Conservation (phyloP, 2,329 filamentous ascomycete genomes). For the Ceratocystis cacaofunesta region DNA sequence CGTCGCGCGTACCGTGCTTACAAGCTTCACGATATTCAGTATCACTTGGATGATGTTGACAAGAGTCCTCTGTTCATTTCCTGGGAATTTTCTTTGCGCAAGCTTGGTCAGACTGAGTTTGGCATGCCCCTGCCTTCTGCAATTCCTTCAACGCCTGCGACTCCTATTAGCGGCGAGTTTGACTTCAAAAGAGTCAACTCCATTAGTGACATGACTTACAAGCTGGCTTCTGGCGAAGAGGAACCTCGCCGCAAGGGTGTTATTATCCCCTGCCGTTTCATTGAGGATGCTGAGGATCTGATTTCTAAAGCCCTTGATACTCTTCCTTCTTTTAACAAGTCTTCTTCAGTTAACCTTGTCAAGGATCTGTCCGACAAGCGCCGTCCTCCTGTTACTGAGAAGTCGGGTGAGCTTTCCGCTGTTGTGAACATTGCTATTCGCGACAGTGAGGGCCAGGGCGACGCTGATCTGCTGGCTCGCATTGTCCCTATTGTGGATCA, state of each 20-base stretch:
- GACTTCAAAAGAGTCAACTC: slow-evolving; percentile 75
- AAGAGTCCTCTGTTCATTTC: slow-evolving; percentile 59
- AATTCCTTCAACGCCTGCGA: slow-evolving; percentile 71
- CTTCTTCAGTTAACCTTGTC: slow-evolving; percentile 40
- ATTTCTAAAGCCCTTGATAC: slow-evolving; percentile 71
- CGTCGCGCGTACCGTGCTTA: slow-evolving; percentile 96
- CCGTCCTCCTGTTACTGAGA: slow-evolving; percentile 37
- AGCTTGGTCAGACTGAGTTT: slow-evolving; percentile 83
- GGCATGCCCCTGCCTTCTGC: slow-evolving; percentile 66
- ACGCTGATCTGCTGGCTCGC: slow-evolving; percentile 63
- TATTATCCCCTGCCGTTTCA: slow-evolving; percentile 80
- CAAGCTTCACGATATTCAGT: slow-evolving; percentile 75
- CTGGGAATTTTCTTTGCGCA: slow-evolving; percentile 92
- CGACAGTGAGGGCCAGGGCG: slow-evolving; percentile 70
- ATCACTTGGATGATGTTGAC: slow-evolving; percentile 65
- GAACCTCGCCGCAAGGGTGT: slow-evolving; percentile 85
- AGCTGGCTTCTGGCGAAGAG: slow-evolving; percentile 46
- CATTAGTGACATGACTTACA: slow-evolving; percentile 89
- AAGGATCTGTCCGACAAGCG: slow-evolving; percentile 63
- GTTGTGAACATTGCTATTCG: slow-evolving; percentile 87
- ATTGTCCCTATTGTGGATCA: slow-evolving; percentile 63
- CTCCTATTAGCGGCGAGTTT: slow-evolving; percentile 44
- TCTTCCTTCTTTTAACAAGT: slow-evolving; percentile 48
- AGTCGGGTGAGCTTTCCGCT: slow-evolving; percentile 68
- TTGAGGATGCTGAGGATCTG: slow-evolving; percentile 85